Base-by-base conservation (phyloP, 805 yeast species). In the Vanderwaltozyma verrucispora region DNA sequence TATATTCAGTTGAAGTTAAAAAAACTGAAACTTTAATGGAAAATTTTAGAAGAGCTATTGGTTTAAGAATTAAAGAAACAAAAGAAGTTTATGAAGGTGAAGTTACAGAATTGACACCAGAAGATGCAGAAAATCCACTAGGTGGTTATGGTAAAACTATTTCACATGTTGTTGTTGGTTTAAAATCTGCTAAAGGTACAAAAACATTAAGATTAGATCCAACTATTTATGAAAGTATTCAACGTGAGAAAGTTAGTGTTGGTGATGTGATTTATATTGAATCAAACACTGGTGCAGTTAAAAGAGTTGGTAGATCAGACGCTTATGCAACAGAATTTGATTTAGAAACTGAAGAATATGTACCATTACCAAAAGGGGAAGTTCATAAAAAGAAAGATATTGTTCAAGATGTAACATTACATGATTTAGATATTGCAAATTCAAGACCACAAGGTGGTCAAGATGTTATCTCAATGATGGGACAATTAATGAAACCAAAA, bases 41-140 rank as follows among this genome's bases (percentile, higher is more conserved):
- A 63, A 86, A 87, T 57, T 89, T 92, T 65, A 75, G 98, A 66
- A 77, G 94, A 53, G 95, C 97, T 28, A 92, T 92, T 60, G 96
- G 98, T 3, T 72, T 92, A 45, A 76, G 96, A 63, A 87, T 92
- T 56, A 89, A 88, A 60, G 98, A 92, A 63, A 87, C 94, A 18
- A 92, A 92, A 56, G 98, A 92, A 61, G 95, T 92, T 7, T 92
- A 89, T 54, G 97, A 92, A 62, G 98, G 98, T 45, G 98, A 92
- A 62, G 96, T 92, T 35, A 89, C 94, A 19, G 98, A 89, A 59
- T 69, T 89, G 51, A 81, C 89, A 2, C 96, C 96, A 3, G 95
- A 86, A 63, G 97, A 92, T 65, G 82, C 94, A 24, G 96, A 89
- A 62, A 85, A 92, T 62, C 96, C 97, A 17, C 68, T 89, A 47